Conservation (phyloP, 768 basidiomycete species). For the Lanmaoa rubissima region DNA sequence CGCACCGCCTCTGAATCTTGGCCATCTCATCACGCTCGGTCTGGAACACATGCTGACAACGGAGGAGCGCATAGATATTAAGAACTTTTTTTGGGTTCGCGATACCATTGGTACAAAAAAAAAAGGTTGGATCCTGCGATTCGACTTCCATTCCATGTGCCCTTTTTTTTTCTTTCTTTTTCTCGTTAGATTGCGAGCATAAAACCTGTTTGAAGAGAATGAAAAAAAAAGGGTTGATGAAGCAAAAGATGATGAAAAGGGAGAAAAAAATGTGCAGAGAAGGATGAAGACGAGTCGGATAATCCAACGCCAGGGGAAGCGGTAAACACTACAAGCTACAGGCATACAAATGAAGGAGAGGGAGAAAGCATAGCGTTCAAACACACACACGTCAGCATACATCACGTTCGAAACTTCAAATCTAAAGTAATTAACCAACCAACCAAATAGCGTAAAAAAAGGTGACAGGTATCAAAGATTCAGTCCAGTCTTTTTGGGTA, state of each 20-base stretch:
- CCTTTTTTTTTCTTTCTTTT: slow-evolving; percentile 2
- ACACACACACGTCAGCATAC: slow-evolving; percentile 28
- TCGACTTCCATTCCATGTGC: slow-evolving; percentile 20
- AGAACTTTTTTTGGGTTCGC: not conserved
- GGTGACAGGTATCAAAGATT: slow-evolving; percentile 10
- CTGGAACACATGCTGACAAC: too few relatives aligned
- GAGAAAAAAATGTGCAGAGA: slow-evolving; percentile 4
- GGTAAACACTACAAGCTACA: slow-evolving; percentile 26
- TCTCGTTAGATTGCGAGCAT: slow-evolving; percentile 17
- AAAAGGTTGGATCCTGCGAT: slow-evolving; percentile 6
- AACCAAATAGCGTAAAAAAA: slow-evolving; percentile 12
- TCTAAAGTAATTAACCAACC: slow-evolving; percentile 16
- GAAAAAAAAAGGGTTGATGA: slow-evolving; percentile 3
- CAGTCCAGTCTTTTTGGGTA: slow-evolving; percentile 19
- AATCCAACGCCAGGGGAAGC: slow-evolving; percentile 1
- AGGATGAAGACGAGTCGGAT: not conserved
- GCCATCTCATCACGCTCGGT: too few relatives aligned
- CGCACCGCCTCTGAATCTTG: too few relatives aligned
- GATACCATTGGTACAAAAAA: slow-evolving; percentile 8
- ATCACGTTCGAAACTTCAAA: slow-evolving; percentile 14
- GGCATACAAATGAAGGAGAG: slow-evolving; percentile 27
- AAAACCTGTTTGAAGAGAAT: slow-evolving; percentile 1
- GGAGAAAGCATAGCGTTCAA: slow-evolving; percentile 21
- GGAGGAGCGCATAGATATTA: slow-evolving; percentile 10
- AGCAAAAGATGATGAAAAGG: not conserved